Evolutionary conservation across 2,329 filamentous ascomycete species (phyloP), one percentile per base, ranked within the genome.

Genomic region (Orbilia brochopaga): DNA sequence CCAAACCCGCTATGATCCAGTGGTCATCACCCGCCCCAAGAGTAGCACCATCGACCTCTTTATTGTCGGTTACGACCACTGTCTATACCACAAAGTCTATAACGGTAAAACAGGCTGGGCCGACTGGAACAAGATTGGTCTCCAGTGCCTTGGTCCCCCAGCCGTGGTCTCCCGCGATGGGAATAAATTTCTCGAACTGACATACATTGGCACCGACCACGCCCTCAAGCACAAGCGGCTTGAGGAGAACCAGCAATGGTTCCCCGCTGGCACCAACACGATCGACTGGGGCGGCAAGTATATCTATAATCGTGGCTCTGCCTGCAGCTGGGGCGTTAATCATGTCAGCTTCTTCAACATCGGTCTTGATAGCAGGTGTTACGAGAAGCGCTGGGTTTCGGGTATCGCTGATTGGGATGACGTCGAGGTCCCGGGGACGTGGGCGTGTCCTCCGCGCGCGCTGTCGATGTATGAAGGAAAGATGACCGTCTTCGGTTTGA

Each of bases 131-230:
- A 63, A 55, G 23, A 54, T 63, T 15, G 59, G 10, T 21, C 32
- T n/a, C 17, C 1, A 46, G 5, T 62, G 59, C 13, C 35, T 63
- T 10, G 59, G 59, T 1, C 59, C 59, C 1, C 59, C 59, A 6
- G 59, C 59, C 8, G 50, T 63, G 15, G 52, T 55, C 35, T 62
- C 59, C n/a, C 59, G 59, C 35, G 59, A 62, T 21, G n/a, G 24
- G 4, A 40, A 53, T 10, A 55, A 62, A 11, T 53, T 53, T 30
- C 37, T 62, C 48, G 59, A 62, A n/a, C 46, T 62, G 10, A 48
- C 23, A 46, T 53, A 53, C n/a, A 30, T 63, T 11, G 59, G 50
- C 11, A 48, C 59, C 15, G 59, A 63, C 27, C 50, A 55, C 17
- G 17, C 11, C 2, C 37, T 55, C 5, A 48, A 63, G 27, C 60